Evolutionary conservation across 2,329 filamentous ascomycete species (phyloP).

Genomic region (Juglanconis oblonga): DNA sequence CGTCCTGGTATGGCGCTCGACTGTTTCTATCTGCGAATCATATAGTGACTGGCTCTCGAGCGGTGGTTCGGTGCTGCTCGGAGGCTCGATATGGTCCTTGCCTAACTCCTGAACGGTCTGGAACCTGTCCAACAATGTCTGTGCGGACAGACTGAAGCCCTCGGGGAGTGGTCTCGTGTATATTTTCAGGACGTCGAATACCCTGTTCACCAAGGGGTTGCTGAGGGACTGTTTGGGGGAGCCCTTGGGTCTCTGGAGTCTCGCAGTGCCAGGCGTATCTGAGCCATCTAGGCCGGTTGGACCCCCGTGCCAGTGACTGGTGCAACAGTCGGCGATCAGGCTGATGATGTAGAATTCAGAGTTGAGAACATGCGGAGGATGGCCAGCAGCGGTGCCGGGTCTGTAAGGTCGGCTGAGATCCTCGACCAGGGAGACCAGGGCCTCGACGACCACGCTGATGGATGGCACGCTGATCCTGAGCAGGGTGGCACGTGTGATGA

Average conservation of each 20-base stretch:
- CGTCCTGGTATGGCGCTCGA: conserved; percentile 53
- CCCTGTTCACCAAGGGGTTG: conserved; percentile 48
- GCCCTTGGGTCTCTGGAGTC: conserved; percentile 22
- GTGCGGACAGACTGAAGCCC: conserved; percentile 52
- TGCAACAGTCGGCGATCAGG: conserved; percentile 63
- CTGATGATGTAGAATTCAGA: conserved; percentile 65
- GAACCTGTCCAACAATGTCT: conserved; percentile 54
- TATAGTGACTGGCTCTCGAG: conserved; percentile 31
- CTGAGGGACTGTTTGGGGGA: conserved; percentile 41
- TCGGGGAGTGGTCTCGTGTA: conserved; percentile 60
- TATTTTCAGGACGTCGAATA: conserved; percentile 54
- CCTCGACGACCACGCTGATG: conserved; percentile 53
- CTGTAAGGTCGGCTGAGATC: conserved; percentile 56
- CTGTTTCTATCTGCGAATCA: conserved; percentile 38
- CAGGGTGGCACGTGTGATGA: conserved; percentile 59
- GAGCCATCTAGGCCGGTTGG: conserved; percentile 13
- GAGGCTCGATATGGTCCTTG: conserved; percentile 26
- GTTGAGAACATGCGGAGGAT: conserved; percentile 58
- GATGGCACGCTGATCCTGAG: conserved; percentile 56
- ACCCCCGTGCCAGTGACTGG: conserved; percentile 53
- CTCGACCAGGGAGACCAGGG: conserved; percentile 56
- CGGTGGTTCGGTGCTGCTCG: conserved; percentile 31
- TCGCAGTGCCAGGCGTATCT: background rate
- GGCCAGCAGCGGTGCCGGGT: conserved; percentile 37
- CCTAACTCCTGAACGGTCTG: conserved; percentile 35